phyloP scores from a whole-genome alignment of 345 rosid species.

The Ceriops decandra region DNA sequence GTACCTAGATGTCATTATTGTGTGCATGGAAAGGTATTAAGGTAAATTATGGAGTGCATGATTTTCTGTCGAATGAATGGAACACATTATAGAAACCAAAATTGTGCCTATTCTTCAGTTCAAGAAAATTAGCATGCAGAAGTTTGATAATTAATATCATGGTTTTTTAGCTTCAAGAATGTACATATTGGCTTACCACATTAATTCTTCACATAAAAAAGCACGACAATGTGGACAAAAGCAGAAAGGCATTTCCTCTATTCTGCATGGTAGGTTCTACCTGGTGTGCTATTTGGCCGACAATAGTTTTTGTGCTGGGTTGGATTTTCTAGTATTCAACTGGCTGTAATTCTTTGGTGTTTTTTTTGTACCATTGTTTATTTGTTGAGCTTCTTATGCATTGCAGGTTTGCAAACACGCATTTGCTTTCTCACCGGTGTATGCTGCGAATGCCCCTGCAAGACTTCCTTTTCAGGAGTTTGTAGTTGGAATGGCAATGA shows the following conservation, averaged over 20 bases:
- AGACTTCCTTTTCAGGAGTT: constrained; percentile 99
- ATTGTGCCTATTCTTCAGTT: background rate
- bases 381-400: background rate
- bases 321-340: no score
- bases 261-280: no score
- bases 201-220: no score
- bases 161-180: background rate
- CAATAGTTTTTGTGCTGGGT: no score
- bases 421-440: constrained; percentile 93
- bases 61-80: background rate
- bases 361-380: background rate
- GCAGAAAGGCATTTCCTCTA: no score
- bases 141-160: background rate
- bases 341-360: no score
- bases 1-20: background rate
- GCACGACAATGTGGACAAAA: no score
- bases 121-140: background rate
- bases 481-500: constrained; percentile 90
- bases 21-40: background rate
- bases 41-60: constrained; percentile 3
- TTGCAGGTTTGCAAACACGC: constrained; percentile 94
- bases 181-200: no score
- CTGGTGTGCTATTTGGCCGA: no score
- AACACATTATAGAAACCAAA: background rate
- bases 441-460: constrained; percentile 92